These are phyloP conservation scores for Excoecaria agallocha DNA, from an alignment of 345 rosid genomes.

Conservation along the genomic window DNA sequence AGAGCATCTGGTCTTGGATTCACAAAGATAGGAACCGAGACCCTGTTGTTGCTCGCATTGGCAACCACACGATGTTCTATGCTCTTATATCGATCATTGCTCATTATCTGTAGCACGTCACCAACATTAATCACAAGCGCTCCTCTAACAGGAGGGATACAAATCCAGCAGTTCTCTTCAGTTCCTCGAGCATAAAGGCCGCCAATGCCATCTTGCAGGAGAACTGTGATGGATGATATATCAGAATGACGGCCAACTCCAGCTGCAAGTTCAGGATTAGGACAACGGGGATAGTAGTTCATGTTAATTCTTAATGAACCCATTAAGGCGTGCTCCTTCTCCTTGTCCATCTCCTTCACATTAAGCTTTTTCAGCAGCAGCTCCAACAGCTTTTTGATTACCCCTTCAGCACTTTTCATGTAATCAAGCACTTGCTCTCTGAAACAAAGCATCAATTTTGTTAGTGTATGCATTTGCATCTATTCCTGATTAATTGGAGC, in stretches of 20 bases:
- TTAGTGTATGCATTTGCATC: not conserved
- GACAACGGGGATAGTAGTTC: slow-evolving; percentile 28
- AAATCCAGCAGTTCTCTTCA: slow-evolving; percentile 24
- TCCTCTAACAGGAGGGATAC: slow-evolving; percentile 24
- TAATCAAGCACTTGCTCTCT: slow-evolving; percentile 20
- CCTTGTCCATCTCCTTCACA: slow-evolving; percentile 18
- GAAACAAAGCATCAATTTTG: not conserved
- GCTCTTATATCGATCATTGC: slow-evolving; percentile 33
- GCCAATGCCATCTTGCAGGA: slow-evolving; percentile 32
- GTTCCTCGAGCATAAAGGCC: slow-evolving; percentile 25
- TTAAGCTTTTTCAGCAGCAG: slow-evolving; percentile 21
- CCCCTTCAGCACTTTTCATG: slow-evolving; percentile 21
- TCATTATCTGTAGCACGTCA: slow-evolving; percentile 32
- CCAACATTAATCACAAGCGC: slow-evolving; percentile 34
- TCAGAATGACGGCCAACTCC: slow-evolving; percentile 32
- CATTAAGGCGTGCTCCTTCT: slow-evolving; percentile 11
- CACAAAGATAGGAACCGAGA: slow-evolving; percentile 34
- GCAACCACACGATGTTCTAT: slow-evolving; percentile 30
- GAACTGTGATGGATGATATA: slow-evolving; percentile 25
- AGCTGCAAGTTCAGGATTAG: slow-evolving; percentile 26
- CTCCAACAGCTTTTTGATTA: slow-evolving; percentile 22
- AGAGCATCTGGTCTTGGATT: slow-evolving; percentile 20
- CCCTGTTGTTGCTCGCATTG: slow-evolving; percentile 17
- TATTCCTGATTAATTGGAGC: not conserved
- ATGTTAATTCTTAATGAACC: slow-evolving; percentile 13